Evolutionary conservation across 768 basidiomycete species (phyloP), one percentile per base, ranked within the genome.

Genomic region (Infundibulicybe gibba): DNA sequence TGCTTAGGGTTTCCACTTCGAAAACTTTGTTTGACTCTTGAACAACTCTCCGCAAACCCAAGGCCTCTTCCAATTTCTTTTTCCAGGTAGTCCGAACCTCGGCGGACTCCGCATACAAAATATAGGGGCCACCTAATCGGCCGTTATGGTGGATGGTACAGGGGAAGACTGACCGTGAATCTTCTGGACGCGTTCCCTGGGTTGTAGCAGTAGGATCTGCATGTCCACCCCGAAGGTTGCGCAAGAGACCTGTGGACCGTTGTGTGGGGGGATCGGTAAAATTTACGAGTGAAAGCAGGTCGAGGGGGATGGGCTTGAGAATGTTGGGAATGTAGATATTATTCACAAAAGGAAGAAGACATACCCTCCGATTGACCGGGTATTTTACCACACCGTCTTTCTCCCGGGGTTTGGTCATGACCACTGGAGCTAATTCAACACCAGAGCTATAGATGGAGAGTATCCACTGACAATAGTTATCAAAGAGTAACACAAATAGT

Each of bases 21-120:
- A 97, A 97, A n/a, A 93, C 90, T 68, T 91, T 93, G 66, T 91
- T 93, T 25, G 85, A 83, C 56, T 97, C 94, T 55, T 94, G 87
- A 15, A 94, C 92, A 32, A 89, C 86, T 57, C 81, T 83, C 17
- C 94, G 81, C 50, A 95, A 58, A 8, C 85, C 89, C 34, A 92
- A 76, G 6, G 94, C 93, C 64, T 95, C 92, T 48, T 90, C 84
- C n/a, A 98, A 69, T 66, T 90, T 94, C 58, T 82, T 75, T 60
- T 88, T 87, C 95, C 97, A 99, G 51, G 94, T 91, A 12, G 70
- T 58, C 3, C 95, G 80, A 5, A 76, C 75, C 20, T 83, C 79
- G 2, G 78, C 63, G 0, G 82, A 77, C 47, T 97, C 93, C 3
- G 93, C 86, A 62, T 87, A 97, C 12, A 97, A 65, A 1, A 85